Evolutionary conservation across 2,329 filamentous ascomycete genomes (phyloP).

Genomic region (Dothideomycetidae sp.): DNA sequence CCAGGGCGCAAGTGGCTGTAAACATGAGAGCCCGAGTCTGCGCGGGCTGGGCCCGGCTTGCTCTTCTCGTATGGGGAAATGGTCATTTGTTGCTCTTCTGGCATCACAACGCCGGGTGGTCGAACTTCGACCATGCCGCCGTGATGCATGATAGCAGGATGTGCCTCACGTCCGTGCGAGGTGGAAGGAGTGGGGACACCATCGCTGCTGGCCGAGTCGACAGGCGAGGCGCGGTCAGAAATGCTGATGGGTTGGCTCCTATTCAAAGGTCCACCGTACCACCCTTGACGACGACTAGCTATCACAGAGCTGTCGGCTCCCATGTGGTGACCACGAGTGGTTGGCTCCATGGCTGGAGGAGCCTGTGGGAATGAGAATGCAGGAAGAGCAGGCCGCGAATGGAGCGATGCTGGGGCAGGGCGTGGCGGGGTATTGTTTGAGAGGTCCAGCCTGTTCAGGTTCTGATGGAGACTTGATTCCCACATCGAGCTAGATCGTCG

Average conservation of each 20-base stretch:
- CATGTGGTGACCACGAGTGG: not conserved
- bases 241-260: conserved; percentile 17
- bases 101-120: conserved; percentile 22
- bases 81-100: conserved; percentile 29
- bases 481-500: conserved; percentile 42
- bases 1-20: conserved; percentile 14
- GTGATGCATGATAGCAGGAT: conserved; percentile 39
- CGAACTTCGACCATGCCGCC: conserved; percentile 34
- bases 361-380: conserved; percentile 13
- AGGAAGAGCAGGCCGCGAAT: conserved; percentile 11
- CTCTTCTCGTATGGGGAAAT: conserved; percentile 17
- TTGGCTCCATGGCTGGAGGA: conserved; percentile 1
- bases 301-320: conserved; percentile 26
- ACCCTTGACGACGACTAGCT: conserved; percentile 53
- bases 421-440: conserved; percentile 28
- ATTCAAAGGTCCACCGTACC: conserved; percentile 48
- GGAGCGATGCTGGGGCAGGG: not conserved
- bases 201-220: conserved; percentile 42
- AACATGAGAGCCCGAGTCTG: conserved; percentile 22
- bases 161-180: conserved; percentile 34
- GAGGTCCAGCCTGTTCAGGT: conserved; percentile 53
- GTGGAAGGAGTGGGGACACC: conserved; percentile 39
- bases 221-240: conserved; percentile 37
- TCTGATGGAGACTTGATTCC: conserved; percentile 52
- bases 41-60: conserved; percentile 19